Conservation (phyloP, 768 basidiomycete genomes). For the Calvatia gigantea region DNA sequence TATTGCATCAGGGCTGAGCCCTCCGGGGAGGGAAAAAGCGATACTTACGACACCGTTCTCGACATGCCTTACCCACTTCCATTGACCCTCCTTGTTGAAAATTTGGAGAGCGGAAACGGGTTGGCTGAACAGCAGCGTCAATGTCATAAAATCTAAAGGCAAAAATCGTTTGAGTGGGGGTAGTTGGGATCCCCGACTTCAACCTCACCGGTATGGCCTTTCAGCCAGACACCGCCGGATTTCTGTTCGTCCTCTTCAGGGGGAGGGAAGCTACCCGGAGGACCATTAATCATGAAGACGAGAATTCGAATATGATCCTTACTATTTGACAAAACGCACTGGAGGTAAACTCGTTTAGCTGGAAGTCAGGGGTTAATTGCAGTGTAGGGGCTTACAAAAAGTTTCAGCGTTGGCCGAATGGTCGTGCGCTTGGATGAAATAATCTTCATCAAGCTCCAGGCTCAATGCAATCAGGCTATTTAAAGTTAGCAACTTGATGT, state of each 20-base stretch:
- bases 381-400: constrained; percentile 34
- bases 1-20: background rate
- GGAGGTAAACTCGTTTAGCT: background rate
- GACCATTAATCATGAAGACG: too few species aligned
- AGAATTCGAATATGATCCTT: constrained; percentile 11
- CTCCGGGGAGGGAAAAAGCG: background rate
- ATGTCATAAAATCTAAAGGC: constrained; percentile 36
- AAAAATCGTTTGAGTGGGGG: background rate
- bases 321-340: constrained; percentile 52
- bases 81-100: constrained; percentile 33
- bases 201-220: constrained; percentile 42
- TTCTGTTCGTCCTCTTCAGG: constrained; percentile 37
- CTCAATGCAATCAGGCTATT: constrained; percentile 36
- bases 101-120: constrained; percentile 47
- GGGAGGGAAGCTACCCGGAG: constrained; percentile 33
- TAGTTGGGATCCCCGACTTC: too few species aligned
- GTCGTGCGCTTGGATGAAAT: constrained; percentile 35
- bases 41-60: constrained; percentile 39
- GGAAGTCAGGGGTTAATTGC: background rate
- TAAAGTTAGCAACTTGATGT: background rate
- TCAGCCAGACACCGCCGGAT: constrained; percentile 45
- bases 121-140: constrained; percentile 47
- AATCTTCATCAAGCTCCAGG: constrained; percentile 43
- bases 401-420: constrained; percentile 26
- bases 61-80: constrained; percentile 45